phyloP scores from a whole-genome alignment of 192 early-diverging fungal species.

The Rhizophagus prolifer region DNA sequence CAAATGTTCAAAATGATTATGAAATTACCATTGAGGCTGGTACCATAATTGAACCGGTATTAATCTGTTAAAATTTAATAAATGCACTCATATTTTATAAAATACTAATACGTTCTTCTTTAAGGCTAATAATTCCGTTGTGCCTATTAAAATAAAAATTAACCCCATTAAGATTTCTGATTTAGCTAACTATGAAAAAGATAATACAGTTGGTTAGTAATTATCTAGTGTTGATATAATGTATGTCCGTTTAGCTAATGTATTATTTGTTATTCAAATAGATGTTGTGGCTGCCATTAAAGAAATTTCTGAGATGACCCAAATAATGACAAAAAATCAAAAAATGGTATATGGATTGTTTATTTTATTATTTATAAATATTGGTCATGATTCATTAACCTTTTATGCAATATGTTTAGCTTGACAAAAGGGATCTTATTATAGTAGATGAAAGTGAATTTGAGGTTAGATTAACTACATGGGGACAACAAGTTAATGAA shows the following conservation, averaged over 20 bases:
- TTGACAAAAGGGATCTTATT: conserved; percentile 80
- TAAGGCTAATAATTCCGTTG: neutral
- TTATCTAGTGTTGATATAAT: neutral
- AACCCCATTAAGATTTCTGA: conserved; percentile 70
- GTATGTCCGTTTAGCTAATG: neutral
- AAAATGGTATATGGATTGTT: neutral
- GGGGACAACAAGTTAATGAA: conserved; percentile 77
- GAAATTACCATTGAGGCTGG: conserved; percentile 80
- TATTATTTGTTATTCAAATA: neutral
- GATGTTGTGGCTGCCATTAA: neutral
- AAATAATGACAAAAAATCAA: neutral
- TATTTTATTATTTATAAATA: neutral
- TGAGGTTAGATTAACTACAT: conserved; percentile 78
- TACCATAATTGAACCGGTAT: conserved; percentile 60
- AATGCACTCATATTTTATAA: neutral
- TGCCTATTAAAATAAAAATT: conserved; percentile 32
- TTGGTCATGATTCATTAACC: neutral
- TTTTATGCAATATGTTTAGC: conserved; percentile 36
- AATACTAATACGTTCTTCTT: neutral
- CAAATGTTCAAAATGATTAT: conserved; percentile 85
- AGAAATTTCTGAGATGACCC: neutral
- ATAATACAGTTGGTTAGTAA: conserved; percentile 57
- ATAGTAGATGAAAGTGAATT: conserved; percentile 76
- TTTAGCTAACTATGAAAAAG: conserved; percentile 70
- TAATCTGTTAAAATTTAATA: neutral